Percentiles rank a stretch among this genome's conserved stretches.
Conservation (phyloP, 2,329 filamentous ascomycete species). For the Penicillium verrucosum region DNA sequence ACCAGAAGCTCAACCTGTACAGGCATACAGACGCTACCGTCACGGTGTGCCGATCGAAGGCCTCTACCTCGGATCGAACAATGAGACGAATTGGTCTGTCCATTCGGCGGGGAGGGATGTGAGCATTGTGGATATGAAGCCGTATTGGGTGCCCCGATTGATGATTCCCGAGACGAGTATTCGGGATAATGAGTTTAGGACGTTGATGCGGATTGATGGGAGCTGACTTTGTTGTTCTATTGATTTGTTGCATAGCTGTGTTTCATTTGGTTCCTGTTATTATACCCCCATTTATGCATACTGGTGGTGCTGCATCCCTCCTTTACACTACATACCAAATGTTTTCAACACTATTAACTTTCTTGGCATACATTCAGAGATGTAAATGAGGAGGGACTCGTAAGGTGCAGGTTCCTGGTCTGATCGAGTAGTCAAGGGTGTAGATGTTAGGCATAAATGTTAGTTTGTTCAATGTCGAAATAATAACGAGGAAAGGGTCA, state of each 20-base stretch:
- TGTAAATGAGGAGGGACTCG: background rate
- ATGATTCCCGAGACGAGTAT: background rate
- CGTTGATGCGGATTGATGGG: conserved; percentile 11
- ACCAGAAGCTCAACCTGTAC: background rate
- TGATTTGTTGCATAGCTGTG: background rate
- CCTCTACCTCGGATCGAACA: conserved; percentile 9
- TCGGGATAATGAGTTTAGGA: conserved; percentile 5
- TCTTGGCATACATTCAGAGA: background rate
- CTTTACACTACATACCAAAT: background rate
- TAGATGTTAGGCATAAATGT: no score
- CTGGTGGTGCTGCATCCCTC: background rate
- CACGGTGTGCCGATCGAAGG: background rate
- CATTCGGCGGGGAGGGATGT: conserved; percentile 11
- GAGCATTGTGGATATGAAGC: conserved; percentile 2
- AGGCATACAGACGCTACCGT: conserved; percentile 8
- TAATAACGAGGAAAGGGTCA: no score
- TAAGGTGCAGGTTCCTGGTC: background rate
- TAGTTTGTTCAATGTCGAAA: no score
- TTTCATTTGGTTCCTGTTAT: background rate
- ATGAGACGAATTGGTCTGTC: conserved; percentile 4
- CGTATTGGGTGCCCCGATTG: conserved; percentile 14
- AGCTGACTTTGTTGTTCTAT: background rate
- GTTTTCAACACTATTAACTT: no score
- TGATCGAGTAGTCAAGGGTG: no score
- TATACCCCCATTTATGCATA: background rate